phyloP scores from a whole-genome alignment of 2,329 filamentous ascomycete genomes.

The Alternaria atra region DNA sequence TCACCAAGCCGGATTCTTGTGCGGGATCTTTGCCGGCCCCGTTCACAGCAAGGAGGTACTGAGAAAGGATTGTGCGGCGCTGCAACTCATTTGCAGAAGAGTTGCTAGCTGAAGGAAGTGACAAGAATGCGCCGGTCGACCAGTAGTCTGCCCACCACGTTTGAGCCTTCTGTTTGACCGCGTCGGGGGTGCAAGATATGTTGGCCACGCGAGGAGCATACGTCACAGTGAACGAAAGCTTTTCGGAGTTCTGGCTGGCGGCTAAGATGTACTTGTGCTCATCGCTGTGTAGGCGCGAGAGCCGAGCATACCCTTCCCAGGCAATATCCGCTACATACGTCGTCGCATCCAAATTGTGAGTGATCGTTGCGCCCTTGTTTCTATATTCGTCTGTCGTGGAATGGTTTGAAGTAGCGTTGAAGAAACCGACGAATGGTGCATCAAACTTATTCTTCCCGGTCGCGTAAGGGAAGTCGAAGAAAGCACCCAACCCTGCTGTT shows the following conservation, averaged over 20 bases:
- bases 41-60: constrained; percentile 64
- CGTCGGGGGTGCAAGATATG: constrained; percentile 43
- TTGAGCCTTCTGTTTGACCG: constrained; percentile 44
- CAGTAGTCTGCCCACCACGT: constrained; percentile 62
- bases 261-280: constrained; percentile 58
- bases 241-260: constrained; percentile 35
- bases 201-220: constrained; percentile 38
- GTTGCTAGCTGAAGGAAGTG: constrained; percentile 53
- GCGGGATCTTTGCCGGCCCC: constrained; percentile 60
- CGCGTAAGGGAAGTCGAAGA: constrained; percentile 64
- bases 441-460: constrained; percentile 62
- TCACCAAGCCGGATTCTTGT: constrained; percentile 61
- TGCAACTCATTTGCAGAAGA: constrained; percentile 60
- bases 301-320: constrained; percentile 49
- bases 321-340: constrained; percentile 54
- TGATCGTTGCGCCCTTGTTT: constrained; percentile 50
- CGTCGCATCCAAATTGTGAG: constrained; percentile 56
- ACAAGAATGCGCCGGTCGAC: constrained; percentile 62
- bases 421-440: constrained; percentile 63
- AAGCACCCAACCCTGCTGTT: constrained; percentile 54
- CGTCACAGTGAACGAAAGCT: constrained; percentile 35
- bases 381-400: constrained; percentile 49
- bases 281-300: constrained; percentile 45
- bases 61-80: constrained; percentile 62
- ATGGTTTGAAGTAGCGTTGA: constrained; percentile 59